A percentile compares a stretch with the other conserved stretches of the same genome.
phyloP scores from a whole-genome alignment of 768 basidiomycete species.

The Lepiota venenata region DNA sequence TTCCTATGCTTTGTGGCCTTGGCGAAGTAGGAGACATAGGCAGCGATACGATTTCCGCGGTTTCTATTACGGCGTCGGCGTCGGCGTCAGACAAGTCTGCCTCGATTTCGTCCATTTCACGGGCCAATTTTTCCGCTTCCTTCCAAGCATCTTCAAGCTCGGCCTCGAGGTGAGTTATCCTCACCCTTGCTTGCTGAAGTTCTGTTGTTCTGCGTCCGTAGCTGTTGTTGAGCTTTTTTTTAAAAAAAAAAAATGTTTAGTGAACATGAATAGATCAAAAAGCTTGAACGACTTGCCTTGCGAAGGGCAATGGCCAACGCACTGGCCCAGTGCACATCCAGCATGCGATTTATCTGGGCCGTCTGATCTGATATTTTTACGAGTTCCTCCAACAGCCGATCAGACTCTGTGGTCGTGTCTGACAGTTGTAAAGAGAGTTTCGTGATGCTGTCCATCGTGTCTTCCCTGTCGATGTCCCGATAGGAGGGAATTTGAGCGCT shows the following conservation, averaged over 20 bases:
- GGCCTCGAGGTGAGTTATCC: conserved; percentile 55
- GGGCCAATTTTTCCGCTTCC: conserved; percentile 69
- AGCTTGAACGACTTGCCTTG: conserved; percentile 39
- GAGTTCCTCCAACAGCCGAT: conserved; percentile 55
- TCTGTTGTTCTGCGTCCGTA: conserved; percentile 65
- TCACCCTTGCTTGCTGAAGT: conserved; percentile 41
- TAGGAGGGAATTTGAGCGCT: conserved; percentile 26
- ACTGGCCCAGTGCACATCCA: conserved; percentile 70
- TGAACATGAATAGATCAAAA: background rate
- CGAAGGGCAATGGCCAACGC: conserved; percentile 74
- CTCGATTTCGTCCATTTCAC: conserved; percentile 67
- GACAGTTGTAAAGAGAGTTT: conserved; percentile 56
- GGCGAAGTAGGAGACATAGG: conserved; percentile 21
- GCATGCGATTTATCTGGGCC: conserved; percentile 54
- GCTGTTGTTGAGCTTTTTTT: conserved; percentile 54
- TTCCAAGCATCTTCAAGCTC: conserved; percentile 82
- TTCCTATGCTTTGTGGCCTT: conserved; percentile 15
- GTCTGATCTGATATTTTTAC: conserved; percentile 59
- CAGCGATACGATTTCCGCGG: conserved; percentile 41
- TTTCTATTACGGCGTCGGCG: conserved; percentile 40
- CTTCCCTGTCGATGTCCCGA: conserved; percentile 33
- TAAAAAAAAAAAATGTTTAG: background rate
- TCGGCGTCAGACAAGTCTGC: conserved; percentile 30
- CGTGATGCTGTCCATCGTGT: conserved; percentile 32
- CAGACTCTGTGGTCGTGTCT: conserved; percentile 54